Base-by-base conservation (phyloP, 306 rosid genomes). In the Cicer chorassanicum region DNA sequence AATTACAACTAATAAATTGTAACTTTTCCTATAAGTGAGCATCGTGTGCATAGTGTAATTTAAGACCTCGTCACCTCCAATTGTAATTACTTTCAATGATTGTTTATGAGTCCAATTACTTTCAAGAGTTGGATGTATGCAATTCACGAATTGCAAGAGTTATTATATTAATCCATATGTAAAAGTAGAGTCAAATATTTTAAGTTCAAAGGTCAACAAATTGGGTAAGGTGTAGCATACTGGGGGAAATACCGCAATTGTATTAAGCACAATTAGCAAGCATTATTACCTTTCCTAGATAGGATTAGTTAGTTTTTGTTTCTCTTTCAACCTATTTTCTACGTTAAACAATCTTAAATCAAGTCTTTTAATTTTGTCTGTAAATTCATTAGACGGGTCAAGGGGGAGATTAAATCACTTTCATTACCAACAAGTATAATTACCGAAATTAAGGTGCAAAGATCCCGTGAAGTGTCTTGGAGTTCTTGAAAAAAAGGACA, bases 371-470 rank as follows among this genome's bases (percentile, higher is more conserved):
- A 29, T 49, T 61, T 6, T 41, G 29, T 18, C 71, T 41, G 9
- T 42, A 50, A 10, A 36, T 54, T 70, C 74, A 75, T 36, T 44
- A 44, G 41, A 76, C 9, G 64, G 74, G 84, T 81, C 84, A 75
- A 76, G 61, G 65, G 70, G 40, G 74, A 72, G 9, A 65, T 50
- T 19, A 16, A 40, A 44, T 69, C 72, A 2, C n/a, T 68, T 41
- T 81, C 38, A 40, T 40, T 44, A 42, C 60, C 34, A 50, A 68
- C 34, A 50, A 68, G 38, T 74, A n/a, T 41, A 75, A 60, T 16
- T 16, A 61, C 39, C 6, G 12, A 7, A 49, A 61, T 34, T 59
- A 60, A 68, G 68, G 21, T 50, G 15, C 51, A 14, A 72, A 49
- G 75, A 48, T 82, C 46, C 67, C 21, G 1, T 57, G 19, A 74